Base-by-base conservation (phyloP, 2,329 filamentous ascomycete genomes). In the Cephalotrichum gorgonifer region DNA sequence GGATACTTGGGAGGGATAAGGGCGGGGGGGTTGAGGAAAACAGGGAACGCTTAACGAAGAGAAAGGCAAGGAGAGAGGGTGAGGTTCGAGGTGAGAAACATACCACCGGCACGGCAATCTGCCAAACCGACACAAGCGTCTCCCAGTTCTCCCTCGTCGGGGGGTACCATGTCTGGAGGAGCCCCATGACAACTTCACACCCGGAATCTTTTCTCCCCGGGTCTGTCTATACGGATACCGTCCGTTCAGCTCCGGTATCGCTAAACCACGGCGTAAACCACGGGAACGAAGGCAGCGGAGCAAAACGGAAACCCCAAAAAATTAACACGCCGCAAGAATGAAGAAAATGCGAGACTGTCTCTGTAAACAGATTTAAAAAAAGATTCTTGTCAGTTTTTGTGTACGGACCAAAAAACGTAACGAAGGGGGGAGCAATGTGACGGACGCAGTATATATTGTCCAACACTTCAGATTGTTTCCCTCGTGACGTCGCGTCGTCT, bases 101-200 rank as follows among this genome's bases (percentile, higher is more conserved):
- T 63, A 81, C 78, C 20, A 77, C 45, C 2, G 76, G 76, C 50
- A 73, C 80, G 38, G 55, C 54, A 54, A 75, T 72, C 51, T 75
- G 70, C 69, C 78, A 84, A 44, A 71, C 55, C 26, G 61, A 69
- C 31, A 79, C 60, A 9, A 81, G 61, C 26, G 68, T 55, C 48
- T 79, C 68, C 62, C 78, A 84, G 62, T 81, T 74, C 55, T 78
- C 73, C 55, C 70, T 69, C 50, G 71, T 76, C 1, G 78, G 75
- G 15, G 80, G 80, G 53, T 79, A 63, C 75, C 76, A 81, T 51
- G 67, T 70, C 54, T 74, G 61, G 31, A 79, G 57, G 44, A 79
- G 59, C 11, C 72, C 66, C 69, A 76, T 75, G 17, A 12, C 38
- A 4, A 41, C 41, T 43, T 7, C 41, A 22, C 9, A 26, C n/a